Evolutionary conservation across 768 basidiomycete species (phyloP).

Genomic region (Suillus ampliporus): DNA sequence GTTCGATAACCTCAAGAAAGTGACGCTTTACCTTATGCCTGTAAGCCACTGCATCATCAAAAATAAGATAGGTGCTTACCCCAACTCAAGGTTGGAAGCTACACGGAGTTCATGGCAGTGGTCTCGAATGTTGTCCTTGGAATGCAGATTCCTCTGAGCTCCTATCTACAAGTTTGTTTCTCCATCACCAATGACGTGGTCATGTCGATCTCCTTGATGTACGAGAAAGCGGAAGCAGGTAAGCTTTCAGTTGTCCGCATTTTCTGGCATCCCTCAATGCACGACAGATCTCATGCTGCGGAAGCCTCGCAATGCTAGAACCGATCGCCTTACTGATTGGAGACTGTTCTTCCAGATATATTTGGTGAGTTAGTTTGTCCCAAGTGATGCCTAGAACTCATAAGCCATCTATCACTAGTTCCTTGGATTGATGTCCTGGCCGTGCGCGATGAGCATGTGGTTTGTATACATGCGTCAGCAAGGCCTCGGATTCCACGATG

Average conservation of each 20-base stretch:
- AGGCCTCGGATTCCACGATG: conserved; percentile 42
- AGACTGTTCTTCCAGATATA: conserved; percentile 55
- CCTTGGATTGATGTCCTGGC: conserved; percentile 52
- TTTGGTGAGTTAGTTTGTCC: conserved; percentile 37
- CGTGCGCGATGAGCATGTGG: conserved; percentile 50
- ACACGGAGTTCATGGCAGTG: conserved; percentile 63
- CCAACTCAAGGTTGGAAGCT: conserved; percentile 50
- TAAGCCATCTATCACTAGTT: conserved; percentile 35
- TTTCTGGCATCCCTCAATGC: background rate
- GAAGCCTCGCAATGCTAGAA: conserved; percentile 54
- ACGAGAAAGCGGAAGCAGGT: conserved; percentile 58
- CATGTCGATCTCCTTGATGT: conserved; percentile 56
- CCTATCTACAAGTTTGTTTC: conserved; percentile 60
- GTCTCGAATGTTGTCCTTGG: conserved; percentile 62
- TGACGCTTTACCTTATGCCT: conserved; percentile 52
- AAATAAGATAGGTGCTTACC: conserved; percentile 12
- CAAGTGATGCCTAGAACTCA: background rate
- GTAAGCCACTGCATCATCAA: conserved; percentile 25
- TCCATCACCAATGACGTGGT: conserved; percentile 59
- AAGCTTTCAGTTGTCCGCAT: conserved; percentile 10
- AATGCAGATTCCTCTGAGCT: conserved; percentile 61
- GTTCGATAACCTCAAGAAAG: conserved; percentile 64
- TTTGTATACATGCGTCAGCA: conserved; percentile 45
- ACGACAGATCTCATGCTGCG: conserved; percentile 49
- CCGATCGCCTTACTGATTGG: conserved; percentile 56